Conservation (phyloP, 441 rosid genomes). For the Adansonia gregorii region DNA sequence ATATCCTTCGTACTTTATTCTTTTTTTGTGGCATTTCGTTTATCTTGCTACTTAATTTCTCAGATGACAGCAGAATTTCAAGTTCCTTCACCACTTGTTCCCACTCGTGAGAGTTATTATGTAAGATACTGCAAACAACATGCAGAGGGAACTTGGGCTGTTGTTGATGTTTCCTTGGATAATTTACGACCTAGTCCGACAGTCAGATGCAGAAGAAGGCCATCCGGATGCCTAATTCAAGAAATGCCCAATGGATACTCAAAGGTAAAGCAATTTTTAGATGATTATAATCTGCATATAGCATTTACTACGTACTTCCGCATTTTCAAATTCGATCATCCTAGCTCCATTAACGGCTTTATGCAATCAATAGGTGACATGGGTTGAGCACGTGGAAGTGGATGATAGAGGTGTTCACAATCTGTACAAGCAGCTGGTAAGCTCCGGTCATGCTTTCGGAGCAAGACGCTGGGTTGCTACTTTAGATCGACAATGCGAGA, state of each 20-base stretch:
- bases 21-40: neutral
- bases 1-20: neutral
- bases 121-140: conserved; percentile 79
- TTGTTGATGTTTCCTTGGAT: conserved; percentile 93
- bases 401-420: conserved; percentile 65
- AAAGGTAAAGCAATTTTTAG: conserved; percentile 43
- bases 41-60: neutral
- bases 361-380: conserved; percentile 59
- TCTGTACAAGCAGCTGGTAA: conserved; percentile 62
- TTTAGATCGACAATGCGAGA: conserved; percentile 72
- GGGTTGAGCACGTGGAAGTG: conserved; percentile 93
- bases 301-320: neutral
- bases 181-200: conserved; percentile 61
- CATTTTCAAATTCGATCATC: neutral
- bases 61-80: conserved; percentile 87
- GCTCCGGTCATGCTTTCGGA: conserved; percentile 74
- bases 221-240: conserved; percentile 91
- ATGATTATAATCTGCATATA: neutral
- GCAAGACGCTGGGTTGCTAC: conserved; percentile 91
- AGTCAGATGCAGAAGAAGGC: conserved; percentile 64
- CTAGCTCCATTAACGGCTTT: neutral
- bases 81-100: conserved; percentile 78
- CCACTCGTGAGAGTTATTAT: conserved; percentile 70
- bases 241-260: conserved; percentile 81
- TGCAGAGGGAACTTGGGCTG: conserved; percentile 81